These are phyloP conservation scores for Tetracladium marchalianum DNA, from an alignment of 495 filamentous ascomycete species.

Conservation along the genomic window DNA sequence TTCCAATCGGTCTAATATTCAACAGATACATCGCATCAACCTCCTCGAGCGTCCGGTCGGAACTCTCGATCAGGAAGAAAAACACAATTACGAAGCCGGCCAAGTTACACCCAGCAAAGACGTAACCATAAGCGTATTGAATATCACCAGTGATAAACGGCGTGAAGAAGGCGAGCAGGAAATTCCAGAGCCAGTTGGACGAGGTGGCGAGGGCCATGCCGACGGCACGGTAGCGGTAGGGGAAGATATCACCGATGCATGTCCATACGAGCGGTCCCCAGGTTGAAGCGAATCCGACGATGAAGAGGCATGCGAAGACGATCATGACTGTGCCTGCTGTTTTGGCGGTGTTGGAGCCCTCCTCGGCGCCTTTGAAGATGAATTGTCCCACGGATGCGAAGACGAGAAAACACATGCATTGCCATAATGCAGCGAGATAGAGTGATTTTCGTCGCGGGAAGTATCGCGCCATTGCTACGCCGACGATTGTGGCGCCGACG, in stretches of 20 bases:
- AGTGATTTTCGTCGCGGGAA: conserved; percentile 58
- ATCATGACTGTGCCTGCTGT: conserved; percentile 61
- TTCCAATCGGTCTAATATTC: conserved; percentile 60
- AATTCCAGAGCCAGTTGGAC: conserved; percentile 82
- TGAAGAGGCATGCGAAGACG: conserved; percentile 74
- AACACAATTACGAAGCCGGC: conserved; percentile 56
- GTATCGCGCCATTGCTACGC: conserved; percentile 59
- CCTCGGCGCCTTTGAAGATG: conserved; percentile 37
- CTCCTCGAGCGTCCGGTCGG: conserved; percentile 62
- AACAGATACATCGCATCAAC: conserved; percentile 73
- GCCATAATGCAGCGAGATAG: conserved; percentile 56
- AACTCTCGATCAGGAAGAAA: conserved; percentile 70
- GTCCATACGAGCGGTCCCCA: conserved; percentile 86
- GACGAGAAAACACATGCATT: conserved; percentile 61
- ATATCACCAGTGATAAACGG: conserved; percentile 63
- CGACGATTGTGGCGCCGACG: conserved; percentile 53
- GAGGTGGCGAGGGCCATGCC: conserved; percentile 71
- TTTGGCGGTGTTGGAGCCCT: conserved; percentile 33
- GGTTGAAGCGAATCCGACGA: conserved; percentile 50
- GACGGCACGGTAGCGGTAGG: conserved; percentile 61
- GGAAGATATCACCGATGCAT: conserved; percentile 74
- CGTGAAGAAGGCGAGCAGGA: conserved; percentile 77
- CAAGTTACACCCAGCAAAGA: conserved; percentile 65
- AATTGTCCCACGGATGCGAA: conserved; percentile 59
- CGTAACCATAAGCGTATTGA: conserved; percentile 66